These are phyloP conservation scores for Acacia crassicarpa DNA, from an alignment of 306 rosid species.

Conservation along the genomic window DNA sequence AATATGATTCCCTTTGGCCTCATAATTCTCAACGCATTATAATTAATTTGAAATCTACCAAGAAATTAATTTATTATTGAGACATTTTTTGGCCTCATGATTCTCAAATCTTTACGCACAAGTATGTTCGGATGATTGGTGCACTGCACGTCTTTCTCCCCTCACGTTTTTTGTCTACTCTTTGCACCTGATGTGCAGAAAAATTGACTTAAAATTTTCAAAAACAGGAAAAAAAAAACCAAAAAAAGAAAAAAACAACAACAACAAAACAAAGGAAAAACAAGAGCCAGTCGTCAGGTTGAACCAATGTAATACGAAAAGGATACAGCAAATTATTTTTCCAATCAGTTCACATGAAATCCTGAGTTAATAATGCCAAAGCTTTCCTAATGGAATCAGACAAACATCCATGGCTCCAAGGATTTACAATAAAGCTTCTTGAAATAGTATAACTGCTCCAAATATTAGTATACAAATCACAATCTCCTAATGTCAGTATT, in stretches of 20 bases:
- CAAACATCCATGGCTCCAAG: constrained; percentile 23
- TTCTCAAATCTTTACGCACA: not conserved
- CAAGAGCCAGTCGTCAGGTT: not conserved
- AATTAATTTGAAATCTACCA: not conserved
- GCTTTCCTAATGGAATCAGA: constrained; percentile 17
- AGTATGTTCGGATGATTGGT: not conserved
- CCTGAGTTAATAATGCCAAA: not conserved
- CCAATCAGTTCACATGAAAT: constrained; percentile 22
- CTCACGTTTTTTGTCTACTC: not conserved
- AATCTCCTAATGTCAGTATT: constrained; percentile 33
- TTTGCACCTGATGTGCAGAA: not conserved
- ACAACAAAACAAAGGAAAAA: too few species aligned
- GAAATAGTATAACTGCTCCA: constrained; percentile 24
- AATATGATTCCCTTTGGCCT: not conserved
- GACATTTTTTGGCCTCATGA: not conserved
- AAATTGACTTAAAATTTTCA: not conserved
- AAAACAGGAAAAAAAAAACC: not conserved
- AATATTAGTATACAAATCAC: constrained; percentile 36
- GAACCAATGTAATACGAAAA: not conserved
- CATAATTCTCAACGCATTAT: not conserved
- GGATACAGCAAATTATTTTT: constrained; percentile 27
- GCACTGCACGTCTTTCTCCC: not conserved
- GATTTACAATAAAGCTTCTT: constrained; percentile 25
- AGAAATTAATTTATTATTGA: not conserved
- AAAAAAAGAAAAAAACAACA: too few species aligned